Evolutionary conservation across 805 yeast species (phyloP).

Genomic region (Starmerella bombi): DNA sequence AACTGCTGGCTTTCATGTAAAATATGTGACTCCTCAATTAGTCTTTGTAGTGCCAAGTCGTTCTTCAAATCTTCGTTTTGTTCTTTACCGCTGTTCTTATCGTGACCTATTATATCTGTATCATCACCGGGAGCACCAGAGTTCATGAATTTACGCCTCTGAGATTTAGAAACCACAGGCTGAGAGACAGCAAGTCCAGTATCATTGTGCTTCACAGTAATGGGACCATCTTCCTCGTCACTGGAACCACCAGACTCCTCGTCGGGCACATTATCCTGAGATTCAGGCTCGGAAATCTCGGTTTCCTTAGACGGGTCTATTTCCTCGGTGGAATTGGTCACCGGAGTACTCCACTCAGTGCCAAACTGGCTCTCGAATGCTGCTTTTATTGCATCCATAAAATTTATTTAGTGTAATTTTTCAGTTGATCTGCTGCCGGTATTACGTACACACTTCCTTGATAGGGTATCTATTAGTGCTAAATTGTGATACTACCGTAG

Average conservation of each 20-base stretch:
- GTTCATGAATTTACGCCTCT: slow-evolving; percentile 20
- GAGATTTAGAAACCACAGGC: slow-evolving; percentile 17
- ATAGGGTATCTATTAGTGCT: too few species aligned
- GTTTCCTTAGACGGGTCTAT: slow-evolving; percentile 2
- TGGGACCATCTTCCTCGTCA: slow-evolving; percentile 20
- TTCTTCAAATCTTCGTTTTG: slow-evolving; percentile 43
- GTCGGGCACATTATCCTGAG: slow-evolving; percentile 5
- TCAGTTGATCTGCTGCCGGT: too few species aligned
- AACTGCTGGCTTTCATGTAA: slow-evolving; percentile 24
- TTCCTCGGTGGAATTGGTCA: slow-evolving; percentile 1
- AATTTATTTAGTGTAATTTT: too few species aligned
- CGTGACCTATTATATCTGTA: slow-evolving; percentile 4
- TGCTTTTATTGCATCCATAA: slow-evolving; percentile 19
- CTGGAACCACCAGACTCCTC: slow-evolving; percentile 5
- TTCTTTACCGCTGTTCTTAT: slow-evolving; percentile 22
- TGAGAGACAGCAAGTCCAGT: slow-evolving; percentile 13
- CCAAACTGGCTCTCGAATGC: slow-evolving; percentile 30
- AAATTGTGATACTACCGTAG: too few species aligned
- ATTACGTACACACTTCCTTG: too few species aligned
- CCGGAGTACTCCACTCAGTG: slow-evolving; percentile 23
- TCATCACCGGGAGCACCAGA: slow-evolving; percentile 26
- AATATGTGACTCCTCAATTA: slow-evolving; percentile 58
- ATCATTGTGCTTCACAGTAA: slow-evolving; percentile 27
- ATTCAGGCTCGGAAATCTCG: slow-evolving; percentile 2
- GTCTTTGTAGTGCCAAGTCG: slow-evolving; percentile 54